Percentiles rank a stretch among this genome's conserved stretches.
These are phyloP conservation scores for Chaetomiaceae sp. DNA, from an alignment of 2,329 filamentous ascomycete genomes.

Conservation along the genomic window DNA sequence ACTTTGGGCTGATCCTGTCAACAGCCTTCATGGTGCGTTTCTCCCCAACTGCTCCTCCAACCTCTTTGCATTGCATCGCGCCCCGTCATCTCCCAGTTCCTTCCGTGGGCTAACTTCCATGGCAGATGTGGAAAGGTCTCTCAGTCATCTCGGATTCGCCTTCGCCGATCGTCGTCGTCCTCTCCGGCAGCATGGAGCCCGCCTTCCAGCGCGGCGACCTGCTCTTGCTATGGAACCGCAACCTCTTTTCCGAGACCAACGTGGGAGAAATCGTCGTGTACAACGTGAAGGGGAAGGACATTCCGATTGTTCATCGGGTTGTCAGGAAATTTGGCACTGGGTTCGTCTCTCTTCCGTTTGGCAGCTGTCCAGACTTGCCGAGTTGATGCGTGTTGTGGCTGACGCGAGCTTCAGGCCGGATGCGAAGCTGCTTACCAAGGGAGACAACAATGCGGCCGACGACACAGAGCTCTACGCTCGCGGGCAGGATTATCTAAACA, in stretches of 20 bases:
- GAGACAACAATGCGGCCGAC: slow-evolving; percentile 92
- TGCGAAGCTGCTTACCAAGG: slow-evolving; percentile 85
- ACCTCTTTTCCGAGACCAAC: slow-evolving; percentile 49
- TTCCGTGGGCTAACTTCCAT: slow-evolving; percentile 18
- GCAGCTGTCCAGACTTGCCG: neutral
- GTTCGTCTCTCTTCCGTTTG: slow-evolving; percentile 34
- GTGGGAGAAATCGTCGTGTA: slow-evolving; percentile 52
- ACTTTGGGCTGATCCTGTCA: slow-evolving; percentile 84
- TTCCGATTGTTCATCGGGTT: slow-evolving; percentile 93
- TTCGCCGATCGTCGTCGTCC: slow-evolving; percentile 76
- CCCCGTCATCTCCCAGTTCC: neutral
- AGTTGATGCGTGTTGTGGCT: neutral
- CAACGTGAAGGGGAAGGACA: slow-evolving; percentile 89
- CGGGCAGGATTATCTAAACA: slow-evolving; percentile 80
- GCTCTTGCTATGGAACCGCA: slow-evolving; percentile 72
- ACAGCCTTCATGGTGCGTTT: slow-evolving; percentile 77
- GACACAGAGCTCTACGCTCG: slow-evolving; percentile 85
- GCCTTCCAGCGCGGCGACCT: slow-evolving; percentile 76
- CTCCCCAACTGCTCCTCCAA: neutral
- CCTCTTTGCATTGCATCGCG: neutral
- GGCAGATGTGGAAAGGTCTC: slow-evolving; percentile 78
- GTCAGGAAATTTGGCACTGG: slow-evolving; percentile 67
- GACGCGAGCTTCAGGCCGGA: slow-evolving; percentile 37
- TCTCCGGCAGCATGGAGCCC: slow-evolving; percentile 79
- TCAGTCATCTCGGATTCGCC: slow-evolving; percentile 71